Conservation (phyloP, 2,329 filamentous ascomycete genomes). For the Arthroderma sp. region DNA sequence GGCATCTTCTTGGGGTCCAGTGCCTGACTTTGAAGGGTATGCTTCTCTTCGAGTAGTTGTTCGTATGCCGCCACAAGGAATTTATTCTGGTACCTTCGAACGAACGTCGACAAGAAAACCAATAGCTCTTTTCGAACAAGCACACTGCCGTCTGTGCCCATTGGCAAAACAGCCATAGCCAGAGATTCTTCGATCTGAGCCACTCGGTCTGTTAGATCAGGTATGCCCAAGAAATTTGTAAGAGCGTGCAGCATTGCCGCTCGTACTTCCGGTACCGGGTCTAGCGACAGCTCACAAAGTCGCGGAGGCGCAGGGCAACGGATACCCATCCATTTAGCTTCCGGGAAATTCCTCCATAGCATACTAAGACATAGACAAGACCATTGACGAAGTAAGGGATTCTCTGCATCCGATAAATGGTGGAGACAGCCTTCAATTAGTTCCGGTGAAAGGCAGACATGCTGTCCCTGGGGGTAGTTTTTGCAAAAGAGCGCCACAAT, state of each 20-base stretch:
- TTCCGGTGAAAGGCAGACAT: constrained; percentile 78
- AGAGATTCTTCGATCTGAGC: constrained; percentile 83
- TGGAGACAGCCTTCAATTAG: constrained; percentile 77
- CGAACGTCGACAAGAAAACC: constrained; percentile 85
- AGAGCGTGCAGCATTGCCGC: constrained; percentile 87
- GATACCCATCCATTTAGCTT: constrained; percentile 95
- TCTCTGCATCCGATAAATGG: constrained; percentile 74
- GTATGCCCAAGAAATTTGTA: constrained; percentile 87
- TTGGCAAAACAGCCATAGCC: constrained; percentile 74
- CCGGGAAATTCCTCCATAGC: constrained; percentile 78
- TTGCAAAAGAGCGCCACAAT: constrained; percentile 96
- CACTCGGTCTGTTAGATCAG: constrained; percentile 81
- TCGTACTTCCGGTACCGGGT: constrained; percentile 82
- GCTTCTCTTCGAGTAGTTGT: constrained; percentile 71
- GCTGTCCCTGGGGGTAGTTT: constrained; percentile 80
- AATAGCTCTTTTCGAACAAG: constrained; percentile 88
- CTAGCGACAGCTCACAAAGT: constrained; percentile 66
- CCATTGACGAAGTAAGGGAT: constrained; percentile 84
- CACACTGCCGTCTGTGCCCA: constrained; percentile 87
- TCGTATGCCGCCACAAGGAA: constrained; percentile 88
- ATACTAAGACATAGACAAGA: constrained; percentile 91
- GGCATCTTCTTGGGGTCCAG: constrained; percentile 15
- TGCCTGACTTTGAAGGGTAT: constrained; percentile 44
- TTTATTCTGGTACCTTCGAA: constrained; percentile 79
- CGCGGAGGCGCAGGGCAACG: constrained; percentile 71